phyloP scores from a whole-genome alignment of 2,329 filamentous ascomycete genomes.

The Elsinoe arachidis region DNA sequence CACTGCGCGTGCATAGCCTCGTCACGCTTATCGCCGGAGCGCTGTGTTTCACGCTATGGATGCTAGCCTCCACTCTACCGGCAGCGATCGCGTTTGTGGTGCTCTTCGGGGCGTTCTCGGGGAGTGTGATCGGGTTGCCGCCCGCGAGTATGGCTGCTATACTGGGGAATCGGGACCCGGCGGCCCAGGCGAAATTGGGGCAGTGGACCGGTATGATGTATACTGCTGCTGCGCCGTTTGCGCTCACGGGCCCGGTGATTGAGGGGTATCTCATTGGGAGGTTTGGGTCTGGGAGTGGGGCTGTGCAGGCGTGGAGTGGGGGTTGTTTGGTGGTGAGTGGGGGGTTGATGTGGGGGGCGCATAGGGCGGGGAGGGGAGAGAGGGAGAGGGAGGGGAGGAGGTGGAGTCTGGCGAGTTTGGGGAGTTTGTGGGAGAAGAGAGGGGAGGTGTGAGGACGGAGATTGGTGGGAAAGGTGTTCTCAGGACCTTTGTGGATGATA shows the following conservation, averaged over 20 bases:
- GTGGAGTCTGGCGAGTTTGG: not conserved
- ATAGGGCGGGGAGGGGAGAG: slow-evolving; percentile 15
- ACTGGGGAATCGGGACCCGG: slow-evolving; percentile 25
- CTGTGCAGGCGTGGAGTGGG: slow-evolving; percentile 42
- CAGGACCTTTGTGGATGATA: too few relatives aligned
- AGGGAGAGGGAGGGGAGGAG: slow-evolving; percentile 16
- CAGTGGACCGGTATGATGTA: slow-evolving; percentile 49
- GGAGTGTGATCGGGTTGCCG: slow-evolving; percentile 43
- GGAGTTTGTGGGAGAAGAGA: not conserved
- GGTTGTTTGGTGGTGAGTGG: slow-evolving; percentile 33
- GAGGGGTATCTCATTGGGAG: slow-evolving; percentile 37
- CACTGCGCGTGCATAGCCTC: slow-evolving; percentile 38
- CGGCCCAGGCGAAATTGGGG: slow-evolving; percentile 34
- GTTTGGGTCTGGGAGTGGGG: slow-evolving; percentile 33
- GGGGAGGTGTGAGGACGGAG: not conserved
- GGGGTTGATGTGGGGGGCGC: slow-evolving; percentile 32
- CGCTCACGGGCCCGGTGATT: slow-evolving; percentile 40
- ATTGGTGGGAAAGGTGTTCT: too few relatives aligned
- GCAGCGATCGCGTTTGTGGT: slow-evolving; percentile 40
- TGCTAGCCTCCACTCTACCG: slow-evolving; percentile 29
- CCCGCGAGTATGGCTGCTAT: slow-evolving; percentile 42
- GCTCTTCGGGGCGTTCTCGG: slow-evolving; percentile 41
- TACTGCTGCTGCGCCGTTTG: slow-evolving; percentile 35
- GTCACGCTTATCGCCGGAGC: slow-evolving; percentile 35
- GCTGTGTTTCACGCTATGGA: slow-evolving; percentile 38